phyloP scores from a whole-genome alignment of 495 filamentous ascomycete species.

The Astrothelium subdiscretum region DNA sequence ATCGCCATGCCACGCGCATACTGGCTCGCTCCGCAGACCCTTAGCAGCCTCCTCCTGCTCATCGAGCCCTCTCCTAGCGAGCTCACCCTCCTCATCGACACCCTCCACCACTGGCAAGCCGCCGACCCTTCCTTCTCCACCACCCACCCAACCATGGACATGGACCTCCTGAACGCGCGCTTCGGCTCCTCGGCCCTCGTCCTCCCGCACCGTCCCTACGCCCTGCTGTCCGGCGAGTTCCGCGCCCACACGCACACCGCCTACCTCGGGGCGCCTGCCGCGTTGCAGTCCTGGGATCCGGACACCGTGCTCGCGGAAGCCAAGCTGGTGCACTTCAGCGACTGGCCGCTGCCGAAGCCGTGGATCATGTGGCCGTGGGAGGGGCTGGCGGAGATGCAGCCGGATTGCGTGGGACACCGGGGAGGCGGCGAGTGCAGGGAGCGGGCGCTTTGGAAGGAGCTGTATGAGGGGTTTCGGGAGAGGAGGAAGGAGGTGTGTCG shows the following conservation, averaged over 20 bases:
- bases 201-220: constrained; percentile 64
- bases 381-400: constrained; percentile 44
- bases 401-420: constrained; percentile 38
- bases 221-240: constrained; percentile 61
- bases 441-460: constrained; percentile 55
- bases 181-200: constrained; percentile 56
- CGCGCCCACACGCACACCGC: constrained; percentile 42
- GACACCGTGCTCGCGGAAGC: constrained; percentile 50
- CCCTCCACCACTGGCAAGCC: constrained; percentile 15
- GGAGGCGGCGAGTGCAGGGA: constrained; percentile 43
- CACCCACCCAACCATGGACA: constrained; percentile 18
- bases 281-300: constrained; percentile 48
- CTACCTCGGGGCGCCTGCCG: constrained; percentile 42
- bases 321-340: constrained; percentile 70
- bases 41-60: constrained; percentile 27
- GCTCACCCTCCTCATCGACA: constrained; percentile 14
- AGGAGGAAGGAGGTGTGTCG: constrained; percentile 41
- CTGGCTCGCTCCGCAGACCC: constrained; percentile 22
- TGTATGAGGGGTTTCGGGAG: constrained; percentile 57
- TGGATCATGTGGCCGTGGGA: constrained; percentile 55
- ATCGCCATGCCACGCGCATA: constrained; percentile 30
- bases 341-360: constrained; percentile 72
- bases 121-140: background rate
- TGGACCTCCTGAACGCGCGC: constrained; percentile 59
- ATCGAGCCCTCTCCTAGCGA: constrained; percentile 20